Evolutionary conservation across 208 protist genomes (phyloP), one percentile per base, ranked within the genome.

Genomic region (Histomonas meleagridis): DNA sequence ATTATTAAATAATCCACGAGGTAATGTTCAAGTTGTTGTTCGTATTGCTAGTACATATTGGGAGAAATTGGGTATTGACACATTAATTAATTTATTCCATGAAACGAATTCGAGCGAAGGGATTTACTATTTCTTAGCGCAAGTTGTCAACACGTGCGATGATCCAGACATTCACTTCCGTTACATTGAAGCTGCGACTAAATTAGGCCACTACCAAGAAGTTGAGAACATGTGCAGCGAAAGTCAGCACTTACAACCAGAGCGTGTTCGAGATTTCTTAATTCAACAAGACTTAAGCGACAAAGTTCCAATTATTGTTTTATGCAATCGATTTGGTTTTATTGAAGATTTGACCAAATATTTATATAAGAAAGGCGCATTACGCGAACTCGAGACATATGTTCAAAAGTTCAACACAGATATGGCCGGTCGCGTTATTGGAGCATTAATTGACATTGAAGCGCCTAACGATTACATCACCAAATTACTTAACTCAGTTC

Each of bases 111-210:
- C 96, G 90, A 98, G 96, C 93, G 97, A 99, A 90, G 97, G 95
- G 16, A 94, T 97, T 9, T 97, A 95, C 92, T 98, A 97, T 95
- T 99, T 98, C 95, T 96, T 99, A 81, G 97, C 97, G 92, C 95
- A 96, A 70, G 95, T 99, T 62, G 97, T 99, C 3, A 96, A 97
- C 48, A 97, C 97, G 94, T 96, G 95, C 10, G 94, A 97, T 65
- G 98, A 99, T 78, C 92, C 97, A 55, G 97, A 99, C 90, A 97
- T 99, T 48, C 97, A 99, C 95, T 99, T 99, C 95, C 98, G 98
- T 95, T 99, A 99, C 95, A 99, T 99, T 93, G 96, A 99, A 95
- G 98, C 98, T 0, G 97, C 97, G 0, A 95, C 96, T 86, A 97
- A 98, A 93, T 38, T 98, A 78, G 97, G 97, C 53, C 97, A 99